A percentile compares a stretch with the other conserved stretches of the same genome.
These are phyloP conservation scores for Botrytis squamosa DNA, from an alignment of 2,329 filamentous ascomycete genomes.

Conservation along the genomic window DNA sequence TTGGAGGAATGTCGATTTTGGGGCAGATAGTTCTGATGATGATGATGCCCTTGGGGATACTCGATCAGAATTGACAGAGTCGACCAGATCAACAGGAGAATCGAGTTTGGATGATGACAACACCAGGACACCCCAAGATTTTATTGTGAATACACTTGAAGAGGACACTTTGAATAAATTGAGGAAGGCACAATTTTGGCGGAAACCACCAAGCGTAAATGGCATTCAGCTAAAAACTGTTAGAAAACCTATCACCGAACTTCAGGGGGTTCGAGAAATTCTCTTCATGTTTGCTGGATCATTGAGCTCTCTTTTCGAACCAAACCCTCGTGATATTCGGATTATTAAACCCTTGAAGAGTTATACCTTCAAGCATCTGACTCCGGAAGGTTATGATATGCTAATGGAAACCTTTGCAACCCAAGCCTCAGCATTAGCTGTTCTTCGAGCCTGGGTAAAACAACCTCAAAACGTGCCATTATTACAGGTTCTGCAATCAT, in stretches of 20 bases:
- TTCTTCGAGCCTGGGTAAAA: conserved; percentile 49
- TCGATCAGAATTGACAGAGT: conserved; percentile 41
- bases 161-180: conserved; percentile 42
- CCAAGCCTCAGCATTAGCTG: conserved; percentile 48
- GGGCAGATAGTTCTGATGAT: conserved; percentile 59
- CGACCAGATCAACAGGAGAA: conserved; percentile 36
- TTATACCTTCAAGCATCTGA: conserved; percentile 42
- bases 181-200: conserved; percentile 49
- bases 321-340: conserved; percentile 42
- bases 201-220: conserved; percentile 36
- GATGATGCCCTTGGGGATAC: conserved; percentile 40
- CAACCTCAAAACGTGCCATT: conserved; percentile 36
- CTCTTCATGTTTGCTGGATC: conserved; percentile 84
- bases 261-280: conserved; percentile 71
- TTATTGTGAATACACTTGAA: conserved; percentile 37
- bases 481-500: conserved; percentile 37
- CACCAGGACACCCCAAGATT: conserved; percentile 37
- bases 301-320: conserved; percentile 67
- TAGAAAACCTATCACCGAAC: conserved; percentile 49
- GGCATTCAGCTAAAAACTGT: conserved; percentile 35
- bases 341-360: conserved; percentile 34
- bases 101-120: conserved; percentile 37
- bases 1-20: conserved; percentile 71
- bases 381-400: conserved; percentile 37
- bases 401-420: conserved; percentile 47